These are phyloP conservation scores for Rehmannia glutinosa DNA, from an alignment of 257 asterid genomes.

Conservation along the genomic window DNA sequence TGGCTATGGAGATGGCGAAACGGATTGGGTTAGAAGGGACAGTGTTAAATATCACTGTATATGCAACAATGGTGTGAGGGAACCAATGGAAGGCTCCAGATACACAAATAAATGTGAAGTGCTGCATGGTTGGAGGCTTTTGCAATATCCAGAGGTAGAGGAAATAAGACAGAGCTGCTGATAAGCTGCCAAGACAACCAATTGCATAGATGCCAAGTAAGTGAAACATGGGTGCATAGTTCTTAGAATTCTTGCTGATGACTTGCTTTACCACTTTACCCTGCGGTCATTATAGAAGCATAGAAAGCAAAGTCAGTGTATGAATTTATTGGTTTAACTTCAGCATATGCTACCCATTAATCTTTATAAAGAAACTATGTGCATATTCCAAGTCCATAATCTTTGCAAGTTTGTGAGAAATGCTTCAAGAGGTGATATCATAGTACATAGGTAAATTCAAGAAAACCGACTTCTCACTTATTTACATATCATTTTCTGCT, in stretches of 20 bases:
- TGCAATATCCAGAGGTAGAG: slow-evolving; percentile 36
- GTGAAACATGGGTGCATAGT: slow-evolving; percentile 27
- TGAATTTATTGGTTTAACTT: too few relatives aligned
- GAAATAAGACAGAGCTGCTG: slow-evolving; percentile 47
- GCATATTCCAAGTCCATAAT: too few relatives aligned
- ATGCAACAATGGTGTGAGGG: slow-evolving; percentile 49
- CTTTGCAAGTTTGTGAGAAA: too few relatives aligned
- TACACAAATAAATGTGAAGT: slow-evolving; percentile 38
- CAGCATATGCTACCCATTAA: too few relatives aligned
- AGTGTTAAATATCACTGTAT: slow-evolving; percentile 22
- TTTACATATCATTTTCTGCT: too few relatives aligned
- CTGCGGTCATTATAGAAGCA: too few relatives aligned
- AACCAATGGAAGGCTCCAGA: slow-evolving; percentile 64
- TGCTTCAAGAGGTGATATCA: too few relatives aligned
- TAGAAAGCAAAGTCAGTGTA: too few relatives aligned
- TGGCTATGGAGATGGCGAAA: slow-evolving; percentile 42
- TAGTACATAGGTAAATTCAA: too few relatives aligned
- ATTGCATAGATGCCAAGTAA: slow-evolving; percentile 45
- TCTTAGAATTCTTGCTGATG: slow-evolving; percentile 5
- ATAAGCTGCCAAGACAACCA: slow-evolving; percentile 52
- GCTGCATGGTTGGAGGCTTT: slow-evolving; percentile 29
- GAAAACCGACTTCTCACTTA: too few relatives aligned
- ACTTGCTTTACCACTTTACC: slow-evolving; percentile 22
- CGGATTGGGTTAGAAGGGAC: slow-evolving; percentile 29
- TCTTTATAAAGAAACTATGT: too few relatives aligned